A percentile compares a stretch with the other conserved stretches of the same genome.
Conservation (phyloP, 805 yeast genomes). For the Sugiyamaella smithiae region DNA sequence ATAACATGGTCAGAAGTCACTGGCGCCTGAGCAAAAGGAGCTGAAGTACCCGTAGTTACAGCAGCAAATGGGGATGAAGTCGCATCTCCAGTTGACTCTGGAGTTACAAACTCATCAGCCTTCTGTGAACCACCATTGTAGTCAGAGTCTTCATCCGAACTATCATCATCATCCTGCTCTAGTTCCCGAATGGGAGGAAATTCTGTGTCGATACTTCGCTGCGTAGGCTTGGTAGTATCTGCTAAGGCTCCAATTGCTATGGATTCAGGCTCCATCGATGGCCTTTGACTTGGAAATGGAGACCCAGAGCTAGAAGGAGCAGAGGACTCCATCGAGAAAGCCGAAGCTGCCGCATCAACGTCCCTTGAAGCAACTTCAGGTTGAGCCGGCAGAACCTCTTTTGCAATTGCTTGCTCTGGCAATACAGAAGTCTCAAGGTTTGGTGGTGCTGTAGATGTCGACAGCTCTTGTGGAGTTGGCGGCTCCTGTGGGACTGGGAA, state of each 20-base stretch:
- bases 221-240: neutral
- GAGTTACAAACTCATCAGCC: slow-evolving; percentile 13
- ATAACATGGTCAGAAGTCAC: neutral
- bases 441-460: neutral
- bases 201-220: slow-evolving; percentile 13
- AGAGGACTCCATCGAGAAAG: neutral
- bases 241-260: neutral
- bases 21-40: slow-evolving; percentile 22
- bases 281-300: neutral
- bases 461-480: neutral
- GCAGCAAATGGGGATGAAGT: slow-evolving; percentile 20
- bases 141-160: slow-evolving; percentile 31
- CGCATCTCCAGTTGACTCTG: slow-evolving; percentile 15
- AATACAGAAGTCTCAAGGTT: no score
- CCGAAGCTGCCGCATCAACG: neutral
- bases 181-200: slow-evolving; percentile 30
- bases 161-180: slow-evolving; percentile 24
- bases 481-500: slow-evolving; percentile 16
- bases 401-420: neutral
- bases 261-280: neutral
- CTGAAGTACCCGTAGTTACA: slow-evolving; percentile 13
- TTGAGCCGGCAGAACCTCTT: no score
- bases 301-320: no score
- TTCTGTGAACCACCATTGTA: neutral
- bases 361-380: neutral